A percentile compares a stretch with the other conserved stretches of the same genome.
Evolutionary conservation across 2,329 filamentous ascomycete genomes (phyloP).

Genomic region (Penicillium sp.): DNA sequence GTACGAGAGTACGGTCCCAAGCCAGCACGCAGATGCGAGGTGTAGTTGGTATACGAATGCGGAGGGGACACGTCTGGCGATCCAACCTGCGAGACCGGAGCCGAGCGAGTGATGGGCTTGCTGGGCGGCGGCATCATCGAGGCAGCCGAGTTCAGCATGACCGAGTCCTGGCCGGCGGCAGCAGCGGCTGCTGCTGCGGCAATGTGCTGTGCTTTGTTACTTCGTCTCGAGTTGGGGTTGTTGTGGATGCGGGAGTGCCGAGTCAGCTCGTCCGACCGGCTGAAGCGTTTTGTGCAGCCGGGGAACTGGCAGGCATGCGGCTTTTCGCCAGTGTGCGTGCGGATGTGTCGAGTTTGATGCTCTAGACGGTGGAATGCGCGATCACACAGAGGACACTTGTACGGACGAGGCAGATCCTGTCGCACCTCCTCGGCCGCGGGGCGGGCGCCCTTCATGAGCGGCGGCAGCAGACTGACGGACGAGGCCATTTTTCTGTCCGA

Average conservation of each 20-base stretch:
- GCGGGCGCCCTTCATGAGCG: conserved; percentile 43
- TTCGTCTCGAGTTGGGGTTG: conserved; percentile 93
- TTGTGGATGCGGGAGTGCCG: conserved; percentile 97
- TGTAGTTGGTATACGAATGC: conserved; percentile 70
- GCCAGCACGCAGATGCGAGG: conserved; percentile 55
- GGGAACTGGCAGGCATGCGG: conserved; percentile 94
- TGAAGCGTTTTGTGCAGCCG: conserved; percentile 96
- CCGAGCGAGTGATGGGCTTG: conserved; percentile 79
- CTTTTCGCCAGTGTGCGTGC: conserved; percentile 97
- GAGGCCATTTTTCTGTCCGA: conserved; percentile 39
- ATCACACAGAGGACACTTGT: conserved; percentile 97
- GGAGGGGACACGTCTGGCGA: conserved; percentile 97
- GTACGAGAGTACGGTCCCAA: conserved; percentile 49
- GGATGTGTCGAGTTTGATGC: conserved; percentile 88
- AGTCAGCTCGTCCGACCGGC: conserved; percentile 91
- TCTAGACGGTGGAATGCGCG: conserved; percentile 98
- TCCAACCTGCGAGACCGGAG: conserved; percentile 76
- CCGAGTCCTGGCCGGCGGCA: conserved; percentile 47
- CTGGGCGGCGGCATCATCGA: conserved; percentile 77
- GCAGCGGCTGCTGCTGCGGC: conserved; percentile 56
- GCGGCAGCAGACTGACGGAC: conserved; percentile 42
- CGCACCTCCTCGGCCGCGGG: conserved; percentile 57
- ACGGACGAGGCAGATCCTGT: conserved; percentile 87
- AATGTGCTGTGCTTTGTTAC: conserved; percentile 73
- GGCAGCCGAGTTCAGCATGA: conserved; percentile 39